Base-by-base conservation (phyloP, 2,329 filamentous ascomycete species). In the Akanthomyces dipterigenus region DNA sequence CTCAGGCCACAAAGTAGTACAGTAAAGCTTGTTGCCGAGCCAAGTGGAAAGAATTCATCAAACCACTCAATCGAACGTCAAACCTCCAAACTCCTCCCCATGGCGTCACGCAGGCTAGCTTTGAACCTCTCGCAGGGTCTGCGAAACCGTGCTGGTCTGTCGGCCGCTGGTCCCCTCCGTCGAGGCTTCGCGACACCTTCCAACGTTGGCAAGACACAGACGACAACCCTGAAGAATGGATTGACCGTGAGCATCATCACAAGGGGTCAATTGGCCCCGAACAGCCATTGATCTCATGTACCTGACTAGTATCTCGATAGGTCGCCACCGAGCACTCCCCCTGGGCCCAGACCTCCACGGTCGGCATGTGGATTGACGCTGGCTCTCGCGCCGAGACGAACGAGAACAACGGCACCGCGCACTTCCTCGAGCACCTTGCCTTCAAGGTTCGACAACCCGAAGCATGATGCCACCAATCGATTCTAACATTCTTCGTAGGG, bases 331-430 rank as follows among this genome's bases (percentile, higher is more conserved):
- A 99, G 79, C 90, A 98, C 83, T 97, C 93, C 67, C 95, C 93
- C 71, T 98, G 92, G 85, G 93, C 93, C 73, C 93, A 98, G 83
- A 98, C 95, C 65, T 96, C 93, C 72, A 98, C 93, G 61, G 93
- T 98, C 72, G 95, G 95, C 76, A 91, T 99, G 68, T 99, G 95
- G 93, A 99, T 99, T 77, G 96, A 99, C 80, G 93, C 96, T 77
- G 95, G 95, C 76, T 97, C 92, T 78, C 87, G 95, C 78, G 92
- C 95, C 77, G 95, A 99, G 85, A 99, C 95, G 70, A 88, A 95
- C 80, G 92, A 92, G 86, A 98, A 91, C 75, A 99, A 98, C 82
- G 95, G 95, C 80, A 99, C 95, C 71, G 95, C 95, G 74, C 95
- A 99, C 83, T 99, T 99, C 85, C 87, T 99, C 72, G 95, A 99